Base-by-base conservation (phyloP, 1,284 basidiomycete species). In the Volvariella volvacea region DNA sequence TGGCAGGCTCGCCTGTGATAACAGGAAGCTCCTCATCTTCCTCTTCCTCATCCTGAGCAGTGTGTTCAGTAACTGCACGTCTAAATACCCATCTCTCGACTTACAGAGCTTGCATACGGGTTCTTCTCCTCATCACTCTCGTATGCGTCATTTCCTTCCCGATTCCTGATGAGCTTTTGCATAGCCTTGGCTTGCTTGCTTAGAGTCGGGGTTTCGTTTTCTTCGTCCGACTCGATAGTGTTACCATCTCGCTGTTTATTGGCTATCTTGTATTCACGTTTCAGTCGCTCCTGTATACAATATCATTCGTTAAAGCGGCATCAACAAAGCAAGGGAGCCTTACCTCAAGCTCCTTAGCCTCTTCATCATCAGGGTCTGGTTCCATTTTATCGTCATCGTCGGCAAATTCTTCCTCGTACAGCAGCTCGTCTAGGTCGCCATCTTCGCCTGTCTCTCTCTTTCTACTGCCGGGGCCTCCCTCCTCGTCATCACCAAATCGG, bases 281-380 rank as follows among this genome's bases (percentile, higher is more conserved):
- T 91, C 39, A 92, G 67, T 14, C 88, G 83, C 62, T 92, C 88
- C 88, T 91, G 50, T 37, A 16, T 44, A 22, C 43, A 31, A 41
- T 20, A 14, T 6, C 17, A 38, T 44, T 46, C 42, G 4, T 17
- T 41, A 16, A 45, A 22, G 30, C 14, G 28, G 42, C 12, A 47
- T n/a, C n/a, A 37, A 25, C 45, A 20, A 28, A 33, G 16, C 22
- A 4, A 19, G 16, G 6, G 38, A 16, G 34, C 61, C 69, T 22
- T 44, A 85, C 89, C 73, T 91, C 88, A n/a, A 85, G 69, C 60
- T 92, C 88, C 59, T 88, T 92, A 31, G 82, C 76, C 57, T 91
- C 87, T 46, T 91, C 87, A 48, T 92, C 91, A 40, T 91, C 81
- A 44, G 80, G 80, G 46, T 88, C 83, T 16, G 74, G 68, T 36